These are phyloP conservation scores for Gypsophila paniculata DNA, from an alignment of 179 eudicot species.

Conservation along the genomic window DNA sequence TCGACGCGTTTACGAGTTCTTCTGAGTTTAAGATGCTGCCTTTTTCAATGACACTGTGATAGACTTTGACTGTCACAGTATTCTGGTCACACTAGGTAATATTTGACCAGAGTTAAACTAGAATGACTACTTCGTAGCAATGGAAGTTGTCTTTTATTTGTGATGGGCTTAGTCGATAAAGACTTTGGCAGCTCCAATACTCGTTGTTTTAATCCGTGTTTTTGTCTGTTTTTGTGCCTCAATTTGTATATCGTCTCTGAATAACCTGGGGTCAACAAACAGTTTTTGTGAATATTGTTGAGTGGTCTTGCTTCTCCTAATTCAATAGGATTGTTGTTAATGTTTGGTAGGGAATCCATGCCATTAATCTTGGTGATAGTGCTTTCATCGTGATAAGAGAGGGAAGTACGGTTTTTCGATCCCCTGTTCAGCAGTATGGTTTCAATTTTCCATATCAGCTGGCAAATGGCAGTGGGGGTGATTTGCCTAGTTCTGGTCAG, in stretches of 20 bases:
- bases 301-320: neutral
- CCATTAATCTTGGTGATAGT: constrained; percentile 45
- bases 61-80: neutral
- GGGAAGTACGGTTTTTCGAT: constrained; percentile 38
- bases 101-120: neutral
- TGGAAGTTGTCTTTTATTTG: neutral
- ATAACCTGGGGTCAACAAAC: neutral
- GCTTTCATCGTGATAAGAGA: constrained; percentile 38
- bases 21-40: neutral
- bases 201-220: neutral
- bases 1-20: neutral
- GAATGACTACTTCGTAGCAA: neutral
- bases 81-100: neutral
- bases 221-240: neutral
- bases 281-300: neutral
- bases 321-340: neutral
- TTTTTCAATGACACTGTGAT: neutral
- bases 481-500: constrained; percentile 44
- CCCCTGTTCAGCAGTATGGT: constrained; percentile 38
- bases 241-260: neutral
- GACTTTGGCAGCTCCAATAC: neutral
- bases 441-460: constrained; percentile 43
- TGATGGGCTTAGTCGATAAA: neutral
- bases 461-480: constrained; percentile 33
- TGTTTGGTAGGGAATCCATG: constrained; percentile 39